These are phyloP conservation scores for Microstegium vimineum DNA, from an alignment of 176 grass and related monocot genomes.

Conservation along the genomic window DNA sequence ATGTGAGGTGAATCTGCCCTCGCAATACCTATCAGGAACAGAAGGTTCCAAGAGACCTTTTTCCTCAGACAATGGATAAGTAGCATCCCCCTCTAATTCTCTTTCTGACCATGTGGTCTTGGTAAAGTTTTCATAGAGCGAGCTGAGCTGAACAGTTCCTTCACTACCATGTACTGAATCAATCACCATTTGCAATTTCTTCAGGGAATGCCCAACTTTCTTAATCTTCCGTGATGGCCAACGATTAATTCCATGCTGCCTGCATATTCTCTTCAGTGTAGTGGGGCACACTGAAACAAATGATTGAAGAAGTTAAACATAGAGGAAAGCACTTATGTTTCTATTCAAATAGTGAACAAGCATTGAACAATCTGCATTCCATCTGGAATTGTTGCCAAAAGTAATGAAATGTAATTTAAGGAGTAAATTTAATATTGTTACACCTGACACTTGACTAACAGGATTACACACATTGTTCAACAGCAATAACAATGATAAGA, in stretches of 20 bases:
- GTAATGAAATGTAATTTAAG: neutral
- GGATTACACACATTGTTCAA: neutral
- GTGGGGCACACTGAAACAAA: slow-evolving; percentile 88
- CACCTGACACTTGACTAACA: neutral
- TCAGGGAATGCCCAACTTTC: slow-evolving; percentile 87
- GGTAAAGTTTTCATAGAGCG: slow-evolving; percentile 84
- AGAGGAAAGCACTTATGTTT: neutral
- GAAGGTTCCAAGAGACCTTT: slow-evolving; percentile 44
- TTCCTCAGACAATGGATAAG: slow-evolving; percentile 43
- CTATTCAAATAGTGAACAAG: slow-evolving; percentile 12
- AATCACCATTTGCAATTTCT: slow-evolving; percentile 92
- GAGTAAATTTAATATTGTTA: neutral
- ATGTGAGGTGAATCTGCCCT: slow-evolving; percentile 46
- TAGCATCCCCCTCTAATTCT: slow-evolving; percentile 26
- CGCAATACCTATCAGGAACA: slow-evolving; percentile 23
- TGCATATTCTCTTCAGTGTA: slow-evolving; percentile 92
- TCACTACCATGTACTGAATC: slow-evolving; percentile 80
- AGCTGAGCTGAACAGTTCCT: slow-evolving; percentile 71
- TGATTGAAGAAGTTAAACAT: neutral
- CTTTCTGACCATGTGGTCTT: slow-evolving; percentile 76
- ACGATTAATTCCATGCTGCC: slow-evolving; percentile 82
- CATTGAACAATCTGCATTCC: neutral
- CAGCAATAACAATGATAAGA: neutral
- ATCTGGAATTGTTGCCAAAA: neutral
- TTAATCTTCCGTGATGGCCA: slow-evolving; percentile 99